Conservation (phyloP, 345 rosid species). For the Linum usitatissimum region DNA sequence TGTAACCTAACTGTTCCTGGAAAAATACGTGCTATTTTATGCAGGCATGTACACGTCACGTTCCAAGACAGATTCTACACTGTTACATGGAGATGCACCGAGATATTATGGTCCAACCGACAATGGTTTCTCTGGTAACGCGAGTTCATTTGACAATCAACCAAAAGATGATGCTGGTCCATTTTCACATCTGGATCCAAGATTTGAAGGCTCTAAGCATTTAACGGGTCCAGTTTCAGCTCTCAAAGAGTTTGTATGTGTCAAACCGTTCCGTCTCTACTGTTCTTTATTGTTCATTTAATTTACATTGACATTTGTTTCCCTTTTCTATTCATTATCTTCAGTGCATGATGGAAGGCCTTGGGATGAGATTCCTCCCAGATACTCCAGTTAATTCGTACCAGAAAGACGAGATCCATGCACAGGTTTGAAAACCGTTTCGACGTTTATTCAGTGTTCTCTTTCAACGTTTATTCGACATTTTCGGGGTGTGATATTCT, state of each 20-base stretch:
- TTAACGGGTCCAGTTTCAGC: constrained; percentile 51
- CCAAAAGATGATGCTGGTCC: constrained; percentile 42
- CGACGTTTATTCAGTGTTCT: too few species aligned
- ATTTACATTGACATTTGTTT: neutral
- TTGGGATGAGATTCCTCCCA: constrained; percentile 46
- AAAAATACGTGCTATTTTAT: constrained; percentile 8
- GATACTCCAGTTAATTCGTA: constrained; percentile 47
- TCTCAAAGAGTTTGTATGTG: constrained; percentile 82
- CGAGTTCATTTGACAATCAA: constrained; percentile 38
- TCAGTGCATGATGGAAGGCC: constrained; percentile 81
- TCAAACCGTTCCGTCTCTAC: neutral
- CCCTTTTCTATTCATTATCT: neutral
- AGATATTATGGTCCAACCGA: constrained; percentile 39
- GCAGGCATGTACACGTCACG: constrained; percentile 58
- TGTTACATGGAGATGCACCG: constrained; percentile 43
- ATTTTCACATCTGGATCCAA: constrained; percentile 47
- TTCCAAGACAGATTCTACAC: constrained; percentile 43
- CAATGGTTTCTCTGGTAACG: constrained; percentile 41
- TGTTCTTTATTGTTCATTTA: constrained; percentile 4
- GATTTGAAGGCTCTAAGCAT: constrained; percentile 54
- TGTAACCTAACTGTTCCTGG: neutral
- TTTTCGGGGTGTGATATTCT: neutral
- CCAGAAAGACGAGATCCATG: constrained; percentile 72
- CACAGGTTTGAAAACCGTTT: constrained; percentile 41
- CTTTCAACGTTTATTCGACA: too few species aligned